These are phyloP conservation scores for Phytophthora meadii DNA, from an alignment of 352 stramenopile genomes.

Conservation along the genomic window DNA sequence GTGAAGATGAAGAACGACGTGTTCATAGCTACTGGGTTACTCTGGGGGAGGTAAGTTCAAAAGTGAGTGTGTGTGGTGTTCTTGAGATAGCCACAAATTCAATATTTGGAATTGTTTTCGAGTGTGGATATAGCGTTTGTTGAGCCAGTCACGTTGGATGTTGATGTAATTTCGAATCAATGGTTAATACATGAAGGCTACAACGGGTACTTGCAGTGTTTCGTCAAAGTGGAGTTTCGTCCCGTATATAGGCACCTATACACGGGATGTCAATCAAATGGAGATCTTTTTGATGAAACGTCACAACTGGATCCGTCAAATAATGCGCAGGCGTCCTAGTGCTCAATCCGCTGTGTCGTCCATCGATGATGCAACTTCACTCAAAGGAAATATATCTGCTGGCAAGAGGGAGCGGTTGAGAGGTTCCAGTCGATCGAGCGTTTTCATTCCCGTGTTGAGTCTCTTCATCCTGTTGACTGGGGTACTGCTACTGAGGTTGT, in stretches of 20 bases:
- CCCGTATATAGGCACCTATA: neutral
- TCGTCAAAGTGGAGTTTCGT: no score
- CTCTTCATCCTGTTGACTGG: conserved; percentile 20
- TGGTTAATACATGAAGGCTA: no score
- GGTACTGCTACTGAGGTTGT: conserved; percentile 5
- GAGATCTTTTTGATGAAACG: conserved; percentile 22
- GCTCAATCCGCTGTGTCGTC: neutral
- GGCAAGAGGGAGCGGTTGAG: conserved; percentile 12
- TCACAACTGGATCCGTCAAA: conserved; percentile 15
- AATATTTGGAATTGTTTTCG: no score
- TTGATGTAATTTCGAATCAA: no score
- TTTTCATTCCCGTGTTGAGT: conserved; percentile 8
- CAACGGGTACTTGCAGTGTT: no score
- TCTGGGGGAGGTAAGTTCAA: no score
- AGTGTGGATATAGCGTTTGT: no score
- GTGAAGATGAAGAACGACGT: no score
- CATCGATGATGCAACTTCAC: neutral
- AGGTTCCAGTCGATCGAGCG: neutral
- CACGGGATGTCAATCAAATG: conserved; percentile 15
- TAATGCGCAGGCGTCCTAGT: conserved; percentile 15
- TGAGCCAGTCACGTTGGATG: no score
- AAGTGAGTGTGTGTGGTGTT: no score
- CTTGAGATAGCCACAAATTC: no score
- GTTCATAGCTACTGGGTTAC: no score
- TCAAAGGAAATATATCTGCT: conserved; percentile 1